Evolutionary conservation across 2,329 filamentous ascomycete genomes (phyloP).

Genomic region (Cytospora mali): DNA sequence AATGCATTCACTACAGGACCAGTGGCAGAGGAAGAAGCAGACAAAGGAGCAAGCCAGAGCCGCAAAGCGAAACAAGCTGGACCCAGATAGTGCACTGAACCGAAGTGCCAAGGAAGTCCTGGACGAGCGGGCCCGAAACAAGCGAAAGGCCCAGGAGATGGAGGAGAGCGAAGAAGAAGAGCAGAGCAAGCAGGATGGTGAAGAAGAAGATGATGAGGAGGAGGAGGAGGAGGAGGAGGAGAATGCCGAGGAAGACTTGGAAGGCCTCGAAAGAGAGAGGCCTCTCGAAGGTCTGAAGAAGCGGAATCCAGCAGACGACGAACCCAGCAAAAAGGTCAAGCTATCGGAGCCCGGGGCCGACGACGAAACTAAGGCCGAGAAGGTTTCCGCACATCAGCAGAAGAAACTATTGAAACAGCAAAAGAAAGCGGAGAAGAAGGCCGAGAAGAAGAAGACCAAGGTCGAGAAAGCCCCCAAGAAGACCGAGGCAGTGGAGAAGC

Average conservation of each 20-base stretch:
- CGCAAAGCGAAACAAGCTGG: conserved; percentile 84
- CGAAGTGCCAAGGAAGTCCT: conserved; percentile 86
- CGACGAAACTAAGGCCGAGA: conserved; percentile 31
- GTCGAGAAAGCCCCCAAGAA: conserved; percentile 22
- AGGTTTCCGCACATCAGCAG: conserved; percentile 25
- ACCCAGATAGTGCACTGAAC: conserved; percentile 82
- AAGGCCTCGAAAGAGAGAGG: conserved; percentile 60
- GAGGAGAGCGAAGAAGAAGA: conserved; percentile 49
- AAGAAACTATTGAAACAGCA: conserved; percentile 30
- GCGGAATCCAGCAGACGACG: conserved; percentile 40
- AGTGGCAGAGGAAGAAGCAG: conserved; percentile 96
- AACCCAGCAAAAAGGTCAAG: conserved; percentile 60
- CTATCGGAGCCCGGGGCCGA: conserved; percentile 35
- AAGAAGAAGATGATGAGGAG: conserved; percentile 46
- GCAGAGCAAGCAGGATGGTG: conserved; percentile 49
- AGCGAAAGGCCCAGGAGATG: conserved; percentile 75
- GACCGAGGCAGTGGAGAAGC: conserved; percentile 13
- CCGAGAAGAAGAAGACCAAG: conserved; percentile 32
- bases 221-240: conserved; percentile 48
- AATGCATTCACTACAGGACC: conserved; percentile 60
- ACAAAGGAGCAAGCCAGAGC: conserved; percentile 84
- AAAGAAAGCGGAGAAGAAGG: conserved; percentile 33
- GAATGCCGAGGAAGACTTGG: conserved; percentile 47
- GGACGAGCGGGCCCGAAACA: conserved; percentile 76
- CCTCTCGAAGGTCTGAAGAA: conserved; percentile 67